Percentiles rank a stretch among this genome's conserved stretches.
These are phyloP conservation scores for Pichia ethanolica DNA, from an alignment of 805 yeast species.

Conservation along the genomic window DNA sequence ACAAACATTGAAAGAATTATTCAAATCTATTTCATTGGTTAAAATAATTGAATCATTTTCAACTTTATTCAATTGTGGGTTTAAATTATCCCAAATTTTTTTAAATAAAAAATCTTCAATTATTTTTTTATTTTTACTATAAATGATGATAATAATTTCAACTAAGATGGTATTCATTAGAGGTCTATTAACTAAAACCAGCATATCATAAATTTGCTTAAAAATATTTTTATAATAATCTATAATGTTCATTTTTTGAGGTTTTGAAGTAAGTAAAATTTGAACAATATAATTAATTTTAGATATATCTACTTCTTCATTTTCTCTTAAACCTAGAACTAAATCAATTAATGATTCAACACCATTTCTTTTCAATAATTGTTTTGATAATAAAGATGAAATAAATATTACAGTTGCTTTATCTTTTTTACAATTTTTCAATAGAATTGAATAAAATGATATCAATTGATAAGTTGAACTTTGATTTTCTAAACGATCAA, in stretches of 20 bases:
- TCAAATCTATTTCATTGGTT: constrained; percentile 42
- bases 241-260: constrained; percentile 38
- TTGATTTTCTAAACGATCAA: constrained; percentile 28
- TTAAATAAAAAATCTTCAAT: constrained; percentile 53
- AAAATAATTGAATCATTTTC: constrained; percentile 17
- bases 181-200: constrained; percentile 56
- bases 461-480: constrained; percentile 66
- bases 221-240: constrained; percentile 56
- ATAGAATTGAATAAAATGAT: constrained; percentile 49
- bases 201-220: constrained; percentile 51
- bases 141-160: constrained; percentile 46
- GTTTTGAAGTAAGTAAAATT: constrained; percentile 54
- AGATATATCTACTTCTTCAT: constrained; percentile 58
- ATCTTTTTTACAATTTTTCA: constrained; percentile 6
- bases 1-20: constrained; percentile 59
- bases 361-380: constrained; percentile 52
- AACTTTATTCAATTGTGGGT: constrained; percentile 27
- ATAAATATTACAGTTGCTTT: constrained; percentile 30
- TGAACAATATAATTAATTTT: constrained; percentile 62
- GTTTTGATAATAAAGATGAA: constrained; percentile 39
- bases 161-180: constrained; percentile 48
- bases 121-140: constrained; percentile 40
- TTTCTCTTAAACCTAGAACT: constrained; percentile 67
- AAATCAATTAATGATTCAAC: constrained; percentile 69
- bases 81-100: constrained; percentile 38